A percentile compares a stretch with the other conserved stretches of the same genome.
These are phyloP conservation scores for Verticillium zaregamsianum DNA, from an alignment of 2,329 filamentous ascomycete species.

Conservation along the genomic window DNA sequence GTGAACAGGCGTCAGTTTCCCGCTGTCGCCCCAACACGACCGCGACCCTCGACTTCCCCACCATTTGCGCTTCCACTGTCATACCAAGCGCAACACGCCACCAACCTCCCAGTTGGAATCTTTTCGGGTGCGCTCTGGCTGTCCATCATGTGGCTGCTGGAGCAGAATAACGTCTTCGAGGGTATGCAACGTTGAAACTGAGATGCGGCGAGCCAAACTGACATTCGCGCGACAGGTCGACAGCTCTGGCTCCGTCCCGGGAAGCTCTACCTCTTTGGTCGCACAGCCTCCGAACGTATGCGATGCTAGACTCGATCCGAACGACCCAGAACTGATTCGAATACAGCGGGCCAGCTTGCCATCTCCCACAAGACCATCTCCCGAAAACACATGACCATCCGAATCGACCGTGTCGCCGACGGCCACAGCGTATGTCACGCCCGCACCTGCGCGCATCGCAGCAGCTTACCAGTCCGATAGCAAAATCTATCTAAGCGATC, in stretches of 20 bases:
- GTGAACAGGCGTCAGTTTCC: conserved; percentile 17
- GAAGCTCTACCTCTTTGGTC: conserved; percentile 79
- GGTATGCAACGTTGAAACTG: conserved; percentile 22
- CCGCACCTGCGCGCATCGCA: neutral
- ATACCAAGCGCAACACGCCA: neutral
- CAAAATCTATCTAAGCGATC: conserved; percentile 63
- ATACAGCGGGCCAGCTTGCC: conserved; percentile 59
- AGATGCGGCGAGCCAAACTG: neutral
- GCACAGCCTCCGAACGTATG: conserved; percentile 65
- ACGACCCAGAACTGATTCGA: neutral
- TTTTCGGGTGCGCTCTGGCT: neutral
- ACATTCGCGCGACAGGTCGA: conserved; percentile 22
- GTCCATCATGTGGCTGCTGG: conserved; percentile 58
- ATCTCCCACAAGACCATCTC: conserved; percentile 83
- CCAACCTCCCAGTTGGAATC: neutral
- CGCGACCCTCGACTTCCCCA: conserved; percentile 8
- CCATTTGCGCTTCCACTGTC: conserved; percentile 2
- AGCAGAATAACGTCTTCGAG: conserved; percentile 51
- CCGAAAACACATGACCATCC: conserved; percentile 78
- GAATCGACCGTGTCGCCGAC: conserved; percentile 59
- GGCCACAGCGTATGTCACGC: conserved; percentile 58
- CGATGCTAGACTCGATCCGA: neutral
- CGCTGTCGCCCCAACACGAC: conserved; percentile 4
- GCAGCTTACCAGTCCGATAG: conserved; percentile 26
- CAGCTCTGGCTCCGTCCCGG: conserved; percentile 83